phyloP scores from a whole-genome alignment of 805 yeast genomes.

The Myxozyma neglecta region DNA sequence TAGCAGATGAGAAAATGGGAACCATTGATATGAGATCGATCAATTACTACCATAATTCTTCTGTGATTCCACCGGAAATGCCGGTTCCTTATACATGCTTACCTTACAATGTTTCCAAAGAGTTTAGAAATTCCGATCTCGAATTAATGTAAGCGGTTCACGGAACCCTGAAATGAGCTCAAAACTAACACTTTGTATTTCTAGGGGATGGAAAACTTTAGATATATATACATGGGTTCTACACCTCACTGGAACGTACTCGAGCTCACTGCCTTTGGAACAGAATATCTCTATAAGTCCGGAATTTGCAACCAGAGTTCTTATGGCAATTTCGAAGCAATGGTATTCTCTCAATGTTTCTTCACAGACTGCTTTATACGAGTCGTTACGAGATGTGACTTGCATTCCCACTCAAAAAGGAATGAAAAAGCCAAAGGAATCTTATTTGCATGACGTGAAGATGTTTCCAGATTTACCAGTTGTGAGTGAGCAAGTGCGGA shows the following conservation, averaged over 20 bases:
- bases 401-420: constrained; percentile 45
- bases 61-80: constrained; percentile 32
- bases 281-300: constrained; percentile 32
- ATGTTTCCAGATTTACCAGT: constrained; percentile 45
- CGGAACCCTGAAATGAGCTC: not conserved
- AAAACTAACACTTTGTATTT: not conserved
- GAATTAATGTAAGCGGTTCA: constrained; percentile 23
- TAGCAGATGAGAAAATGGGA: constrained; percentile 29
- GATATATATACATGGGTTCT: constrained; percentile 34
- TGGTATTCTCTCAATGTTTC: constrained; percentile 34
- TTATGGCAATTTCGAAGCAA: constrained; percentile 32
- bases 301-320: constrained; percentile 35
- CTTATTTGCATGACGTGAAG: constrained; percentile 39
- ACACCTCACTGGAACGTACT: constrained; percentile 19
- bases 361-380: constrained; percentile 13
- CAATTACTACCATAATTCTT: constrained; percentile 34
- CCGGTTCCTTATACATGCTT: constrained; percentile 41
- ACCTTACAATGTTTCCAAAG: constrained; percentile 34
- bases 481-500: constrained; percentile 26
- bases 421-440: constrained; percentile 39
- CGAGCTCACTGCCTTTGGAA: constrained; percentile 17
- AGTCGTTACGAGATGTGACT: constrained; percentile 26
- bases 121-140: constrained; percentile 28
- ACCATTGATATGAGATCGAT: constrained; percentile 34
- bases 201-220: constrained; percentile 36